These are phyloP conservation scores for Colletotrichum spinosum DNA, from an alignment of 2,329 filamentous ascomycete species.

Conservation along the genomic window DNA sequence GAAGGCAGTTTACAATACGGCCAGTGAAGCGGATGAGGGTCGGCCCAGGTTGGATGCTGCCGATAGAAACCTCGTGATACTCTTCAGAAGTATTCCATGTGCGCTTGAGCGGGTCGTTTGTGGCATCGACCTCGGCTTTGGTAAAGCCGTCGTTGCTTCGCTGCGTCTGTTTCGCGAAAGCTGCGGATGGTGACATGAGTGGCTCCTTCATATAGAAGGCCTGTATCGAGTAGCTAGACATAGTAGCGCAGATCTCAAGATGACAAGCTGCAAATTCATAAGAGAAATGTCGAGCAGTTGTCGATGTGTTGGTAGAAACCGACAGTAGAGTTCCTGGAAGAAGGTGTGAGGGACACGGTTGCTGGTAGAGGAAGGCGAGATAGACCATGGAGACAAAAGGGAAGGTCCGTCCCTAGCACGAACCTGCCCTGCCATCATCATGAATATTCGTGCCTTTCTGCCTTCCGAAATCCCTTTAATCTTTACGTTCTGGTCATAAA, in stretches of 20 bases:
- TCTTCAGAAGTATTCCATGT: constrained; percentile 55
- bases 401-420: no score
- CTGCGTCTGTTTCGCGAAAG: constrained; percentile 28
- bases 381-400: no score
- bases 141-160: constrained; percentile 64
- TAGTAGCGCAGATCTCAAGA: neutral
- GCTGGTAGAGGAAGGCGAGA: no score
- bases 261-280: neutral
- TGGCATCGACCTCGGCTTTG: constrained; percentile 54
- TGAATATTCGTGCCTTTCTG: no score
- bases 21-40: constrained; percentile 63
- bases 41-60: constrained; percentile 60
- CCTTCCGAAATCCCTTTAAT: no score
- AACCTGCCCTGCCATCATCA: no score
- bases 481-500: no score
- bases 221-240: constrained; percentile 47
- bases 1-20: constrained; percentile 66
- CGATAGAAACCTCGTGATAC: constrained; percentile 61
- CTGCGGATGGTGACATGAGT: constrained; percentile 12
- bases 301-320: neutral
- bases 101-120: constrained; percentile 50
- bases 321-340: no score
- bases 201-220: constrained; percentile 48
- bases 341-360: no score
- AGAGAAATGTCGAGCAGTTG: no score